Conservation (phyloP, 352 stramenopile species). For the Globisporangium radiosum region DNA sequence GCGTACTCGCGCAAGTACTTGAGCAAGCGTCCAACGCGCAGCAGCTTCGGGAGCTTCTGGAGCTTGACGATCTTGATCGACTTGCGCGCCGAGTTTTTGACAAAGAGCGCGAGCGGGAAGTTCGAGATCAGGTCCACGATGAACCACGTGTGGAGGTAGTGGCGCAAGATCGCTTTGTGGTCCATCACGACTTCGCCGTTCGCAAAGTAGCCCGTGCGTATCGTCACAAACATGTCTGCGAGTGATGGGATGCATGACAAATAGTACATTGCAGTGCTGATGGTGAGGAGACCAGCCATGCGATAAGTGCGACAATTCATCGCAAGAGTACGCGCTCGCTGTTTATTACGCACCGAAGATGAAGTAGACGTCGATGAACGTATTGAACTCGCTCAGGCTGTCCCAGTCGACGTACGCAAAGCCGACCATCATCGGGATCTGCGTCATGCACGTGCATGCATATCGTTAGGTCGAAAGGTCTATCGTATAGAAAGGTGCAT, state of each 20-base stretch:
- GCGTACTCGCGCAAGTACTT: slow-evolving; percentile 79
- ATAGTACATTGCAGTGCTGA: too few relatives aligned
- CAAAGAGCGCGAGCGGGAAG: slow-evolving; percentile 69
- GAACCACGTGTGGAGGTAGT: slow-evolving; percentile 80
- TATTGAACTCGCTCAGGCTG: slow-evolving; percentile 38
- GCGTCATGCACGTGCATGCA: neutral
- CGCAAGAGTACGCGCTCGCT: too few relatives aligned
- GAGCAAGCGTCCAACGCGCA: slow-evolving; percentile 63
- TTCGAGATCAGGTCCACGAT: slow-evolving; percentile 80
- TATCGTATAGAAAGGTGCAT: too few relatives aligned
- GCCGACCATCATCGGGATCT: slow-evolving; percentile 50
- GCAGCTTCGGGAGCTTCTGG: slow-evolving; percentile 79
- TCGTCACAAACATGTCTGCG: slow-evolving; percentile 73
- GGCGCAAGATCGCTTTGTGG: slow-evolving; percentile 35
- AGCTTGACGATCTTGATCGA: slow-evolving; percentile 82
- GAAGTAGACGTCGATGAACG: slow-evolving; percentile 80
- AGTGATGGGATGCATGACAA: too few relatives aligned
- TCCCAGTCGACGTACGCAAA: slow-evolving; percentile 69
- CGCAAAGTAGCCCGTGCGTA: slow-evolving; percentile 65
- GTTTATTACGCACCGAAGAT: slow-evolving; percentile 25
- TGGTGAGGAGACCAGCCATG: neutral
- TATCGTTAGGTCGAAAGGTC: too few relatives aligned
- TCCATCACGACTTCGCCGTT: slow-evolving; percentile 84
- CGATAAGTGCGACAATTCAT: neutral
- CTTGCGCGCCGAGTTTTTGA: slow-evolving; percentile 45